Percentiles rank a stretch among this genome's conserved stretches.
Evolutionary conservation across 257 asterid species (phyloP).

Genomic region (Solanum pimpinellifolium): DNA sequence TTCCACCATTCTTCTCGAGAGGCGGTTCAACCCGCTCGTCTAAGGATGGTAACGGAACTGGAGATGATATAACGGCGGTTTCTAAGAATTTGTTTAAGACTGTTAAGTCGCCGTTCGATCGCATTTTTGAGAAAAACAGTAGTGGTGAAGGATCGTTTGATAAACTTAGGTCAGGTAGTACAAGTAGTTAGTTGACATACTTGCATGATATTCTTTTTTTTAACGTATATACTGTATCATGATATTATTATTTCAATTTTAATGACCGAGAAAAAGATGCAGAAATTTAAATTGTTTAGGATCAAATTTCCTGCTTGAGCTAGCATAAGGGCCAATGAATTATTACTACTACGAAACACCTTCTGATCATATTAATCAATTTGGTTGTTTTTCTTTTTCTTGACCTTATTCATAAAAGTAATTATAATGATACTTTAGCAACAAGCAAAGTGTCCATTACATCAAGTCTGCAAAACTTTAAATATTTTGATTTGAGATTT

Average conservation of each 20-base stretch:
- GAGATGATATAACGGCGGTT: background rate
- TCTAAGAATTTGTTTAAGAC: conserved; percentile 6
- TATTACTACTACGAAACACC: background rate
- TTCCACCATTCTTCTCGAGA: conserved; percentile 8
- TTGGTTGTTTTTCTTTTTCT: background rate
- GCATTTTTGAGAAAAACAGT: conserved; percentile 10
- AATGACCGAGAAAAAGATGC: background rate
- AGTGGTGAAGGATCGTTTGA: conserved; percentile 16
- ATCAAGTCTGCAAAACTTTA: background rate
- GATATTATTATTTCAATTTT: background rate
- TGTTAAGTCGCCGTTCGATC: conserved; percentile 17
- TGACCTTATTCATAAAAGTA: background rate
- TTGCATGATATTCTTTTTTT: background rate
- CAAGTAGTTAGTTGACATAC: background rate
- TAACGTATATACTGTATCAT: no score
- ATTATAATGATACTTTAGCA: background rate
- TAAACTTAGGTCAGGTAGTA: background rate
- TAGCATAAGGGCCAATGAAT: background rate
- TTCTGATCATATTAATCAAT: background rate
- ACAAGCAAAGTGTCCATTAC: background rate
- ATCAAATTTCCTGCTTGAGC: background rate
- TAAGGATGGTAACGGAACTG: background rate
- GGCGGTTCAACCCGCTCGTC: conserved; percentile 5
- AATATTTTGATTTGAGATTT: background rate
- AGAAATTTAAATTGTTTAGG: background rate